Conservation (phyloP, 768 basidiomycete genomes). For the Tricholoma terreum region DNA sequence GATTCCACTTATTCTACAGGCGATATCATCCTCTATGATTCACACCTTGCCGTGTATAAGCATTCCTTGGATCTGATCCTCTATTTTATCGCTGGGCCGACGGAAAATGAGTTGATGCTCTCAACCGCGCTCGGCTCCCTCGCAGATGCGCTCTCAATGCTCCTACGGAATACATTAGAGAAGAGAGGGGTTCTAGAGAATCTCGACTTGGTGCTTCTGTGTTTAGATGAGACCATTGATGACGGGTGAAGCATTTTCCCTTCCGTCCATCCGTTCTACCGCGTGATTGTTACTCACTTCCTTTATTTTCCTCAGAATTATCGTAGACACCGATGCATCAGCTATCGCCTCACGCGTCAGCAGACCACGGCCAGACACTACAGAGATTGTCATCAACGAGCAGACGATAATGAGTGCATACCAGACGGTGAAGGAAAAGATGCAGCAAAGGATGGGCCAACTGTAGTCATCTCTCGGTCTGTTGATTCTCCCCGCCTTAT, state of each 20-base stretch:
- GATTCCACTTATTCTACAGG: slow-evolving; percentile 42
- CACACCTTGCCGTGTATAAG: slow-evolving; percentile 88
- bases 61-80: slow-evolving; percentile 94
- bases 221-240: slow-evolving; percentile 95
- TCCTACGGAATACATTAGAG: slow-evolving; percentile 90
- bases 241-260: slow-evolving; percentile 71
- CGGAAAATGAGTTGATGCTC: slow-evolving; percentile 96
- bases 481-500: neutral
- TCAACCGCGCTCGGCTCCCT: slow-evolving; percentile 80
- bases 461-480: slow-evolving; percentile 38
- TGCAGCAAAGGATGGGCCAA: slow-evolving; percentile 80
- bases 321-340: slow-evolving; percentile 93
- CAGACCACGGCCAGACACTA: slow-evolving; percentile 87
- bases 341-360: slow-evolving; percentile 96
- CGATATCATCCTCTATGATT: slow-evolving; percentile 91
- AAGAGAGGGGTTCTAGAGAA: slow-evolving; percentile 94
- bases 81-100: slow-evolving; percentile 84
- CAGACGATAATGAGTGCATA: slow-evolving; percentile 94
- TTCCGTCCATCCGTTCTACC: neutral
- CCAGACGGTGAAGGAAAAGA: slow-evolving; percentile 82
- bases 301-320: slow-evolving; percentile 58
- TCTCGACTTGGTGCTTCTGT: slow-evolving; percentile 86
- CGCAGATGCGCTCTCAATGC: slow-evolving; percentile 78
- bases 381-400: slow-evolving; percentile 98
- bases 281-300: neutral